Conservation (phyloP, 2,329 filamentous ascomycete species). For the Myriosclerotinia curreyana region DNA sequence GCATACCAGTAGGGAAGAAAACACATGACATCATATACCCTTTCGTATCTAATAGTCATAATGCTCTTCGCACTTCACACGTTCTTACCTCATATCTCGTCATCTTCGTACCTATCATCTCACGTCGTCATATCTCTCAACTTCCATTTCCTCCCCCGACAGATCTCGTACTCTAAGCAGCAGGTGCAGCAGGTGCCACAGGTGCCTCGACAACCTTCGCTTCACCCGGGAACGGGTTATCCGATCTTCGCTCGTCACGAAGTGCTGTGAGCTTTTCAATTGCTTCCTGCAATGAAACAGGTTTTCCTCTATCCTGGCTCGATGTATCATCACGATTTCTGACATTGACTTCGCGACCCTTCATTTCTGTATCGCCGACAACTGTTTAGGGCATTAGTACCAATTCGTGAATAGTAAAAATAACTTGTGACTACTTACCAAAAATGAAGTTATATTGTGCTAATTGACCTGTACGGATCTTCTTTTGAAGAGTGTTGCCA, state of each 20-base stretch:
- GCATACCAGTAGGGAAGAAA: constrained; percentile 3
- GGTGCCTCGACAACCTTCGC: constrained; percentile 10
- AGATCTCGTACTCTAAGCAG: neutral
- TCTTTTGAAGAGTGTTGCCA: constrained; percentile 83
- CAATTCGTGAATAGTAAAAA: too few species aligned
- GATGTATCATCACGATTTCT: constrained; percentile 62
- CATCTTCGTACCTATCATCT: neutral
- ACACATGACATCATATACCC: neutral
- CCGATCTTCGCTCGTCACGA: constrained; percentile 45
- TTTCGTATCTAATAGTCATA: neutral
- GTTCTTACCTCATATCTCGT: neutral
- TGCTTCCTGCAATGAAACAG: constrained; percentile 55
- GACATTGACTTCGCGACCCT: constrained; percentile 59
- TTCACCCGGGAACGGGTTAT: constrained; percentile 42
- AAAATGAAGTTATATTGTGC: constrained; percentile 84
- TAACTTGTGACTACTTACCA: constrained; percentile 46
- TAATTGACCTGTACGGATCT: constrained; percentile 78
- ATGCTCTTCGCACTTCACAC: neutral
- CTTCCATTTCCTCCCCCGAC: neutral
- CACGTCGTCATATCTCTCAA: neutral
- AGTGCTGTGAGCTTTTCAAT: constrained; percentile 54
- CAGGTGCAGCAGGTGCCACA: constrained; percentile 4
- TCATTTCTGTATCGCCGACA: constrained; percentile 60
- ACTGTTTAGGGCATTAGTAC: constrained; percentile 42
- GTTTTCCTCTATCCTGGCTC: constrained; percentile 59